A percentile compares a stretch with the other conserved stretches of the same genome.
Evolutionary conservation across 305 asterid species (phyloP).

Genomic region (Fraxinus xanthoxyloides): DNA sequence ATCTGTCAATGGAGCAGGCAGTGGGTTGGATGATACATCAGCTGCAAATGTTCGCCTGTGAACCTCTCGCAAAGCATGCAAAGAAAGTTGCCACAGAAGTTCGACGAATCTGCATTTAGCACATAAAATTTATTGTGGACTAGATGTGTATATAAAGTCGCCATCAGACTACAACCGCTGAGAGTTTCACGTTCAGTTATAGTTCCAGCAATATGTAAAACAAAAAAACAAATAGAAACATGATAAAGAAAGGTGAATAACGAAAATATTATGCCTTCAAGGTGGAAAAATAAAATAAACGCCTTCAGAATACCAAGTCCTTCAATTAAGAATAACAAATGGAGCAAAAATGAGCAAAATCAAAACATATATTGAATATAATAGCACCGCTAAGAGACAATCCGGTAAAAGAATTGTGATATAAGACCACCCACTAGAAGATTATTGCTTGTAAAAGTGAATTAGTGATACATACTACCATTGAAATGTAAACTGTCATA

Average conservation of each 20-base stretch:
- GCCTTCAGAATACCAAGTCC: not conserved
- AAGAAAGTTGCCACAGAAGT: constrained; percentile 95
- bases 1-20: constrained; percentile 95
- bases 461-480: not conserved
- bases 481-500: not conserved
- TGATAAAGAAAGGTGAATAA: not conserved
- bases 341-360: not conserved
- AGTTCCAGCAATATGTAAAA: not conserved
- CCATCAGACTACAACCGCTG: not conserved
- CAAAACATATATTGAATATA: not conserved
- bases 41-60: constrained; percentile 87
- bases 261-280: not conserved
- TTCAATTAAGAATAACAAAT: not conserved
- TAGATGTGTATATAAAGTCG: not conserved
- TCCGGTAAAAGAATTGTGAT: not conserved
- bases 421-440: not conserved
- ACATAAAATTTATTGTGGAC: constrained; percentile 13
- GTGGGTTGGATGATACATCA: constrained; percentile 87
- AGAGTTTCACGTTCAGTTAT: not conserved
- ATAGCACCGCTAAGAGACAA: not conserved
- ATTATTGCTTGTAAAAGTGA: not conserved
- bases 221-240: not conserved
- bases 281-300: not conserved
- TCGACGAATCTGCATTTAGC: constrained; percentile 78
- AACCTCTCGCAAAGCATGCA: constrained; percentile 98